Evolutionary conservation across 2,329 filamentous ascomycete genomes (phyloP).

Genomic region (Thelonectria olida): DNA sequence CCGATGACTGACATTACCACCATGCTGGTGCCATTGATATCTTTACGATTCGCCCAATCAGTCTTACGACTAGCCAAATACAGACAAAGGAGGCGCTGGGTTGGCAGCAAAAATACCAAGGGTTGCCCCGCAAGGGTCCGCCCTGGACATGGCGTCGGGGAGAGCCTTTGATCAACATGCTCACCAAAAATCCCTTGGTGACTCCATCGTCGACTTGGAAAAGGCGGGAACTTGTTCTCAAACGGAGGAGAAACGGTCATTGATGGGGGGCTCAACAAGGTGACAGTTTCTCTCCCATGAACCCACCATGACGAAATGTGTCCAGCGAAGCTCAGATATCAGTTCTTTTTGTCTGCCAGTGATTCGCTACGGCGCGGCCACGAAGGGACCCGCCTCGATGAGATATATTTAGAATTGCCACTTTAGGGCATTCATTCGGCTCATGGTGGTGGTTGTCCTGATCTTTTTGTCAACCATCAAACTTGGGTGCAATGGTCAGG

Average conservation of each 20-base stretch:
- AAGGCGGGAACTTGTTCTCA: conserved; percentile 2
- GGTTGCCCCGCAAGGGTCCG: conserved; percentile 33
- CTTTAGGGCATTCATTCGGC: conserved; percentile 8
- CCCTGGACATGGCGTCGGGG: conserved; percentile 20
- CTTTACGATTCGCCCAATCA: conserved; percentile 27
- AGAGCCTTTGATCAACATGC: conserved; percentile 31
- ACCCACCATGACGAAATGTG: conserved; percentile 28
- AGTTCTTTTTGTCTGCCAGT: conserved; percentile 9
- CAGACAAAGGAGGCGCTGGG: too few species aligned
- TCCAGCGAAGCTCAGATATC: conserved; percentile 9
- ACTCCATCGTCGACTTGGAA: conserved; percentile 7
- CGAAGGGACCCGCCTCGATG: conserved; percentile 17
- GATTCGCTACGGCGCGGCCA: conserved; percentile 26
- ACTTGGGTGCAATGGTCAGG: conserved; percentile 4
- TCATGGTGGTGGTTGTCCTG: neutral
- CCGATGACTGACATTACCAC: conserved; percentile 26
- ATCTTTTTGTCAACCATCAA: conserved; percentile 7
- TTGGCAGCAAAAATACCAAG: conserved; percentile 20
- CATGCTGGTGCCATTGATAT: conserved; percentile 27
- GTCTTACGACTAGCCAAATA: conserved; percentile 13
- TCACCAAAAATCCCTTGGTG: conserved; percentile 29
- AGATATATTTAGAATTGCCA: conserved; percentile 36
- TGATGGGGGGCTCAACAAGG: neutral
- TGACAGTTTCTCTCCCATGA: conserved; percentile 12
- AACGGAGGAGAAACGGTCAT: neutral